Percentiles rank a stretch among this genome's conserved stretches.
Evolutionary conservation across 176 grass and related monocot species (phyloP).

Genomic region (Pharus latifolius): DNA sequence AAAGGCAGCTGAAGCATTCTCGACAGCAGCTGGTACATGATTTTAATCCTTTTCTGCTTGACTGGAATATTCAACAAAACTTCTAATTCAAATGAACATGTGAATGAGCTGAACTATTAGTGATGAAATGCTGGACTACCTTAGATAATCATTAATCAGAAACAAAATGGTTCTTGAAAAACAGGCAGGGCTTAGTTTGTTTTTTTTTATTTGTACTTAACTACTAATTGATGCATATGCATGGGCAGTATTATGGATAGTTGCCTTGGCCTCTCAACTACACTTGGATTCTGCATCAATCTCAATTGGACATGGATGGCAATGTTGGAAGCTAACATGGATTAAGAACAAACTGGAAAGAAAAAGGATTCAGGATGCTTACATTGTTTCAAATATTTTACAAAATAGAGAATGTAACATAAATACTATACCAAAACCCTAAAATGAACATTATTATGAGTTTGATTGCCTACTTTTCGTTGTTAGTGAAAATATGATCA

Average conservation of each 20-base stretch:
- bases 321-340: neutral
- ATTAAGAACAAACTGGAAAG: neutral
- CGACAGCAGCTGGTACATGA: conserved; percentile 18
- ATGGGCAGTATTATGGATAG: neutral
- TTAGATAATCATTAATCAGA: conserved; percentile 8
- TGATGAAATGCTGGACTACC: neutral
- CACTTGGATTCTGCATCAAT: neutral
- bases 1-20: conserved; percentile 31
- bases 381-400: neutral
- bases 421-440: neutral
- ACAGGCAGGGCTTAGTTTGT: neutral
- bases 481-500: neutral
- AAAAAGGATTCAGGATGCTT: neutral
- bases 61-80: neutral
- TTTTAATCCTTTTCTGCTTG: neutral
- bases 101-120: neutral
- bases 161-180: neutral
- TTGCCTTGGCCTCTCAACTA: neutral
- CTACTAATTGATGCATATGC: neutral
- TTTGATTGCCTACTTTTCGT: neutral
- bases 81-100: neutral
- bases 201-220: neutral
- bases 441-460: neutral
- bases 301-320: neutral
- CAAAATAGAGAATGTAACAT: neutral